Evolutionary conservation across 257 asterid genomes (phyloP), one percentile per base, ranked within the genome.

Genomic region (Linderniella brevidens): DNA sequence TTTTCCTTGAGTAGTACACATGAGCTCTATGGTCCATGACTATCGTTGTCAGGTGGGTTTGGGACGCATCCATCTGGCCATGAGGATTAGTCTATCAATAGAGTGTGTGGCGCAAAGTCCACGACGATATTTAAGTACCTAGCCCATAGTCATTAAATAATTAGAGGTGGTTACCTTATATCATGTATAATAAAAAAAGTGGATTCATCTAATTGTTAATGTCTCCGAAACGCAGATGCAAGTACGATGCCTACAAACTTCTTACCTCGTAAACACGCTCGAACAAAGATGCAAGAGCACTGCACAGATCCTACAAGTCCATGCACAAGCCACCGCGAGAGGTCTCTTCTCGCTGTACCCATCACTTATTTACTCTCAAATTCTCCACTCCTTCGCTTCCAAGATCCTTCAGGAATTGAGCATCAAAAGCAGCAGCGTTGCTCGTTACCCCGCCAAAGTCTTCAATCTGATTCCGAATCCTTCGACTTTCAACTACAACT

Each of bases 291-390:
- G 84, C 78, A 80, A 67, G 60, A 64, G 61, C 53, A 58, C 50
- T 35, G 35, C 68, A 19, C 85, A 78, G 48, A 52, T 84, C 54
- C 70, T 67, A 29, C 92, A 84, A 69, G 50, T 81, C 56, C 92
- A 80, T 60, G 90, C 85, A 17, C 95, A 78, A 46, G 67, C 76
- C 67, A 64, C 75, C 46, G 57, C 87, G 7, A 64, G 64, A 53
- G 85, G 85, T 46, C 79, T 73, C 49, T 40, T 73, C 29, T 64
- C 70, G 10, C 63, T 79, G 46, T 56, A 63, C 57, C 73, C 70
- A 4, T 15, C 68, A 37, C 63, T 64, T 52, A 63, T 78, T 29
- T 79, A 71, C 64, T 35, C 80, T 35, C 79, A 71, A 38, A 66
- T 83, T 58, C 95, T 83, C 65, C 82, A 65, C n/a, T 55, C 78